These are phyloP conservation scores for Umbelopsis sp. DNA, from an alignment of 192 early-diverging fungal species.

Conservation along the genomic window DNA sequence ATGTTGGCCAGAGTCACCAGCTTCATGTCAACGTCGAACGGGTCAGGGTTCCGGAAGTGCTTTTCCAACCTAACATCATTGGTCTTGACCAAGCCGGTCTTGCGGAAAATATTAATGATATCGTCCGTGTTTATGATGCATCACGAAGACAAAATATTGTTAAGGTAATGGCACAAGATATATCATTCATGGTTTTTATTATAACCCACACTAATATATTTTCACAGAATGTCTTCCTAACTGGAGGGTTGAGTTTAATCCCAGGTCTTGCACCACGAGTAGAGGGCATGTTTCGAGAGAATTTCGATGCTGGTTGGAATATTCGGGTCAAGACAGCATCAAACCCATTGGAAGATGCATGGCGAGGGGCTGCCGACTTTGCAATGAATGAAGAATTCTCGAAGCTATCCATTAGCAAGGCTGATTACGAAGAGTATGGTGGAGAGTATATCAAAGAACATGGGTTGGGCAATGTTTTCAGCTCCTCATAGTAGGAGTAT, in stretches of 20 bases:
- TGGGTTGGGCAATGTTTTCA: slow-evolving; percentile 69
- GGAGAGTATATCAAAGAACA: slow-evolving; percentile 88
- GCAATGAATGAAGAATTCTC: slow-evolving; percentile 43
- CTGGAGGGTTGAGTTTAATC: slow-evolving; percentile 73
- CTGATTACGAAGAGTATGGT: slow-evolving; percentile 84
- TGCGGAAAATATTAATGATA: slow-evolving; percentile 73
- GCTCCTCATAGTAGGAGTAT: background rate
- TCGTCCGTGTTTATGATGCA: slow-evolving; percentile 60
- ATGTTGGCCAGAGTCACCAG: slow-evolving; percentile 73
- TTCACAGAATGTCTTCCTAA: slow-evolving; percentile 69
- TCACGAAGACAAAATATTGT: slow-evolving; percentile 48
- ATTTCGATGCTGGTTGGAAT: slow-evolving; percentile 61
- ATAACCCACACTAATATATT: background rate
- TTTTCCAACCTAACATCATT: slow-evolving; percentile 88
- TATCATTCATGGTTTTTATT: background rate
- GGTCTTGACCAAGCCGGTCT: slow-evolving; percentile 91
- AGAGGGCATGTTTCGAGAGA: slow-evolving; percentile 58
- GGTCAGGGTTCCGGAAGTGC: slow-evolving; percentile 82
- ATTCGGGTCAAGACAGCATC: slow-evolving; percentile 61
- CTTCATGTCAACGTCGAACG: slow-evolving; percentile 92
- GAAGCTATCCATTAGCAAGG: slow-evolving; percentile 59
- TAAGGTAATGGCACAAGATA: slow-evolving; percentile 42
- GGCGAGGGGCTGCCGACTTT: slow-evolving; percentile 84
- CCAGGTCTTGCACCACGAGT: slow-evolving; percentile 71
- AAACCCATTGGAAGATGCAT: slow-evolving; percentile 79